A percentile compares a stretch with the other conserved stretches of the same genome.
Evolutionary conservation across 768 basidiomycete species (phyloP).

Genomic region (Hydnum rufescens): DNA sequence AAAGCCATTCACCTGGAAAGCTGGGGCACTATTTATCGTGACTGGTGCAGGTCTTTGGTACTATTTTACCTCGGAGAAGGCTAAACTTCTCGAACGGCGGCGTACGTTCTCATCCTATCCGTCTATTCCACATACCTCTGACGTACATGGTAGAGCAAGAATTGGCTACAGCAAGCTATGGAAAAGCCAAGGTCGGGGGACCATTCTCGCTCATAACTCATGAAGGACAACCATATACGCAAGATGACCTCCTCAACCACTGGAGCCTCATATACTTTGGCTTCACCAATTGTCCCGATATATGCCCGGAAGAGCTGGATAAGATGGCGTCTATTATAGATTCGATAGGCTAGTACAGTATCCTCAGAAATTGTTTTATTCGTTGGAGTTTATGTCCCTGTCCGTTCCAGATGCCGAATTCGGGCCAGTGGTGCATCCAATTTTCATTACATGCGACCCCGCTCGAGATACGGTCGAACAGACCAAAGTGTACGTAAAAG

Average conservation of each 20-base stretch:
- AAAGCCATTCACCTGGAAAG: conserved; percentile 81
- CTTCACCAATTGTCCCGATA: conserved; percentile 99
- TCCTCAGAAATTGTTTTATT: no score
- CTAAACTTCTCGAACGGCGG: conserved; percentile 50
- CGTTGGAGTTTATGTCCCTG: background rate
- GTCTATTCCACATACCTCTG: background rate
- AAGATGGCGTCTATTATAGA: conserved; percentile 71
- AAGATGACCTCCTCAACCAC: conserved; percentile 67
- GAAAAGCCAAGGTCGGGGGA: conserved; percentile 78
- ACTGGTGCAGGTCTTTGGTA: conserved; percentile 65
- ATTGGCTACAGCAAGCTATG: conserved; percentile 48
- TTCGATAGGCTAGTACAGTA: conserved; percentile 37
- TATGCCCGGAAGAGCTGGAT: conserved; percentile 94
- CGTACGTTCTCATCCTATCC: conserved; percentile 23
- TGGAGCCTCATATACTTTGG: conserved; percentile 94
- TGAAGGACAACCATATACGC: conserved; percentile 50
- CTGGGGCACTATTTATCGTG: conserved; percentile 65
- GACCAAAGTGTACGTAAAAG: conserved; percentile 24
- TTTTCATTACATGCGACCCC: conserved; percentile 95
- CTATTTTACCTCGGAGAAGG: conserved; percentile 83
- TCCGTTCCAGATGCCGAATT: conserved; percentile 1
- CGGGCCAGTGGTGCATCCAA: conserved; percentile 45
- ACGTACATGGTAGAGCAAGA: conserved; percentile 40
- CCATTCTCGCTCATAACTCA: conserved; percentile 63
- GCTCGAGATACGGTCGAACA: conserved; percentile 53